phyloP scores from a whole-genome alignment of 1,284 basidiomycete genomes.

The Sphagnurus paluster region DNA sequence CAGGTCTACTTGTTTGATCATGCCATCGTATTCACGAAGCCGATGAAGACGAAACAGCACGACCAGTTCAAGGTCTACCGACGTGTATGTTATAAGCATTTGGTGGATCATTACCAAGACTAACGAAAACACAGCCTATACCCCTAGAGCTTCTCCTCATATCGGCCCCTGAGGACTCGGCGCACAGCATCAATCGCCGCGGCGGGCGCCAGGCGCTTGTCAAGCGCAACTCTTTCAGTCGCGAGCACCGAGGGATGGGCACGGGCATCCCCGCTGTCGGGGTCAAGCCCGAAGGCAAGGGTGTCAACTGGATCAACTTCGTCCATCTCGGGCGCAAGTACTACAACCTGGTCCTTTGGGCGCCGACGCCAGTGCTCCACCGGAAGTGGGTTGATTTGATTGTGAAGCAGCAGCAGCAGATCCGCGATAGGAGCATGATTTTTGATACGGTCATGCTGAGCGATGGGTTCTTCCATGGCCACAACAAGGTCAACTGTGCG shows the following conservation, averaged over 20 bases:
- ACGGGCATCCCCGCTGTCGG: constrained; percentile 40
- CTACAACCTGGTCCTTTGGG: constrained; percentile 93
- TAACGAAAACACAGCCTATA: no score
- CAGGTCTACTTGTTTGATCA: constrained; percentile 97
- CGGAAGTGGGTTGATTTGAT: constrained; percentile 96
- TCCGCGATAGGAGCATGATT: constrained; percentile 83
- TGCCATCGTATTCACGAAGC: constrained; percentile 93
- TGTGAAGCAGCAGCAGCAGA: constrained; percentile 82
- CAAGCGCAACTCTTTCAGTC: constrained; percentile 58
- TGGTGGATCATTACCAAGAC: no score
- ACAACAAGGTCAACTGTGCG: constrained; percentile 89
- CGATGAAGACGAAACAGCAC: constrained; percentile 80
- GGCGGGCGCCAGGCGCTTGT: constrained; percentile 40
- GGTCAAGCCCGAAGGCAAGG: constrained; percentile 73
- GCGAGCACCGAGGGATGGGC: constrained; percentile 27
- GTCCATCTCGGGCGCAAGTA: constrained; percentile 92
- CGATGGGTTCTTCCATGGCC: constrained; percentile 85
- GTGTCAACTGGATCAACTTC: constrained; percentile 92
- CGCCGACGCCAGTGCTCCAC: constrained; percentile 82
- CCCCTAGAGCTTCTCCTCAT: constrained; percentile 93
- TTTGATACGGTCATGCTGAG: constrained; percentile 88
- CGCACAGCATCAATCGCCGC: constrained; percentile 28
- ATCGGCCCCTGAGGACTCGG: constrained; percentile 77
- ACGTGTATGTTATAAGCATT: constrained; percentile 70
- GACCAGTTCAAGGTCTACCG: constrained; percentile 96